Conservation (phyloP, 2,329 filamentous ascomycete species). For the Colletotrichum nymphaeae region DNA sequence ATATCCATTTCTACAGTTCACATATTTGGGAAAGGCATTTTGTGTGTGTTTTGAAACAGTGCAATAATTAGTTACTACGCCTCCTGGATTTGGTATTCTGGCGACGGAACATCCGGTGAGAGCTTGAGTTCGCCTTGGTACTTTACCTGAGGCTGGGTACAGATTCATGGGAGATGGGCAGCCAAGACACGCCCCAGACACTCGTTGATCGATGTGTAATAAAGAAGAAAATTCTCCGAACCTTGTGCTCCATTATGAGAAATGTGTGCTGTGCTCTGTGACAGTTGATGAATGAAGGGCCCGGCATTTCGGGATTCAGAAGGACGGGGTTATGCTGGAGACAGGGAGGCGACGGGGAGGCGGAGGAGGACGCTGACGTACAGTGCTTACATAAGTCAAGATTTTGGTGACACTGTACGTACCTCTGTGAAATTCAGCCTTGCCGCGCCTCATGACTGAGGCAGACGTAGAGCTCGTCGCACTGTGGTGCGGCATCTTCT, state of each 20-base stretch:
- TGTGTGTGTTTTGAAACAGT: background rate
- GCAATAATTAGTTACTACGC: background rate
- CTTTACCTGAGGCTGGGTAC: background rate
- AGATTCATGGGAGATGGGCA: background rate
- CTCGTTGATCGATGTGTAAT: constrained; percentile 14
- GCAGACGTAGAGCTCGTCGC: too few relatives aligned
- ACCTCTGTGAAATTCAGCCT: too few relatives aligned
- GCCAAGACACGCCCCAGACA: constrained; percentile 8
- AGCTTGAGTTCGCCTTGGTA: background rate
- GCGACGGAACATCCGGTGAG: background rate
- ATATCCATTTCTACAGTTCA: constrained; percentile 3
- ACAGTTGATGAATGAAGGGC: constrained; percentile 6
- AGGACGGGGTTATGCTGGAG: background rate
- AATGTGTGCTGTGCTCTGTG: background rate
- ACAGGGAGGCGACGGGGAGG: background rate
- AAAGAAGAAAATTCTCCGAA: constrained; percentile 1
- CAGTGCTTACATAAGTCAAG: background rate
- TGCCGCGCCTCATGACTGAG: background rate
- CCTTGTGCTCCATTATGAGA: background rate
- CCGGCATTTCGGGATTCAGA: background rate
- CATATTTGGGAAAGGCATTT: background rate
- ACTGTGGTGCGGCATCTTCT: background rate
- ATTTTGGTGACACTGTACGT: too few relatives aligned
- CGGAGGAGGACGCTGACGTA: background rate
- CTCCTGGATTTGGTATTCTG: background rate